These are phyloP conservation scores for Tilletia caries DNA, from an alignment of 1,284 basidiomycete genomes.

Conservation along the genomic window DNA sequence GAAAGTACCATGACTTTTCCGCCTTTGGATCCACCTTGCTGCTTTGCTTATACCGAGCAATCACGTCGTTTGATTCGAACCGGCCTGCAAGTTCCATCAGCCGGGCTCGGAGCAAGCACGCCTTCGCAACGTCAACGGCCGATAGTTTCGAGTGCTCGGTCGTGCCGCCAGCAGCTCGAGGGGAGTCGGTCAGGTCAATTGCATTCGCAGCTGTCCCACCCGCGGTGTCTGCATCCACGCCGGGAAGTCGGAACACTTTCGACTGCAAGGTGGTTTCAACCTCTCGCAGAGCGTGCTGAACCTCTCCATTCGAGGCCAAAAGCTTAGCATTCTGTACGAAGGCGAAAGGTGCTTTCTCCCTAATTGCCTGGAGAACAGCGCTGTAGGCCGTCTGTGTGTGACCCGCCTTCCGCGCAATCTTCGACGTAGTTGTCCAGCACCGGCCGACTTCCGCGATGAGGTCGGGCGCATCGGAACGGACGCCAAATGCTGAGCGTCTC, in stretches of 20 bases:
- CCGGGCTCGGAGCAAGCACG: constrained; percentile 78
- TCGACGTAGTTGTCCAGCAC: constrained; percentile 88
- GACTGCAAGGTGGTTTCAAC: constrained; percentile 11
- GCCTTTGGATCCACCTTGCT: constrained; percentile 58
- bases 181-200: constrained; percentile 8
- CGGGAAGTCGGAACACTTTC: background rate
- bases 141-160: constrained; percentile 19
- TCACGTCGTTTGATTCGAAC: constrained; percentile 66
- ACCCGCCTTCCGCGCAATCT: constrained; percentile 89
- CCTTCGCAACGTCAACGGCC: constrained; percentile 59
- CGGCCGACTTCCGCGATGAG: constrained; percentile 65
- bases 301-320: constrained; percentile 73
- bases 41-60: constrained; percentile 48
- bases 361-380: constrained; percentile 83
- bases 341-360: constrained; percentile 70
- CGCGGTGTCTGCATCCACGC: background rate
- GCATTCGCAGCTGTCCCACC: constrained; percentile 6
- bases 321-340: constrained; percentile 92
- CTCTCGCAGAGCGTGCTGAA: constrained; percentile 69
- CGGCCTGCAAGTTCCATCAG: constrained; percentile 91
- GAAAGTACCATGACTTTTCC: constrained; percentile 58
- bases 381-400: constrained; percentile 97
- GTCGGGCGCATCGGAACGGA: background rate
- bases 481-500: constrained; percentile 74
- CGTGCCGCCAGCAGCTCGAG: background rate